Base-by-base conservation (phyloP, 257 asterid genomes). In the Apocynum venetum region DNA sequence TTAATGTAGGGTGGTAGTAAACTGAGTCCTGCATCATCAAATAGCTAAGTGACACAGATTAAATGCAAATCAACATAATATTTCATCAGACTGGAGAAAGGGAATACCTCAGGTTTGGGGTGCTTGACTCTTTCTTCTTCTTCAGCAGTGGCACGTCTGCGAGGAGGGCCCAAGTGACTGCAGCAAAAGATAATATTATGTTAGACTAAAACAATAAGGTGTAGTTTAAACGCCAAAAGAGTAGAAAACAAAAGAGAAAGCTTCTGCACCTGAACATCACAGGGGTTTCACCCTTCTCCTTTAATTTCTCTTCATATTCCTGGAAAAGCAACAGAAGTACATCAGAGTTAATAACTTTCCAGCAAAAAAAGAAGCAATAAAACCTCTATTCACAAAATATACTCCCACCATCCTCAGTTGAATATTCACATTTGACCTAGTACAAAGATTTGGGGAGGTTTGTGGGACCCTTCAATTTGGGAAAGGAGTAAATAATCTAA, bases 201-300 rank as follows among this genome's bases (percentile, higher is more conserved):
- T 71, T 73, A 35, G 77, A 74, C 64, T 77, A 67, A 44, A 80
- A 13, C 20, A 55, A 43, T 6, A 35, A n/a, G 53, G 71, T n/a
- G 47, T 46, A 71, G 11, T 8, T n/a, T 60, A 10, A 38, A 9
- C 36, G 35, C 48, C 68, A 70, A 31, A 72, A 66, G 31, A 13
- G n/a, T n/a, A 38, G 20, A 55, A 25, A 25, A 20, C 36, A 73
- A 71, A 43, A 68, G 38, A 41, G 25, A 80, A 71, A 75, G 79
- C 77, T 52, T 81, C 64, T 68, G 88, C 83, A 96, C 99, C 99
- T 96, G 88, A 96, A 96, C 99, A 96, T 96, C 71, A 96, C 98
- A 71, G 99, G 97, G 14, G 92, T 79, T 87, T 96, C 99, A 71
- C 99, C 99, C 84, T 96, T 96, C 83, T 96, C 99, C 83, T 90